Evolutionary conservation across 768 basidiomycete genomes (phyloP), one percentile per base, ranked within the genome.

Genomic region (Mycena capillaripes): DNA sequence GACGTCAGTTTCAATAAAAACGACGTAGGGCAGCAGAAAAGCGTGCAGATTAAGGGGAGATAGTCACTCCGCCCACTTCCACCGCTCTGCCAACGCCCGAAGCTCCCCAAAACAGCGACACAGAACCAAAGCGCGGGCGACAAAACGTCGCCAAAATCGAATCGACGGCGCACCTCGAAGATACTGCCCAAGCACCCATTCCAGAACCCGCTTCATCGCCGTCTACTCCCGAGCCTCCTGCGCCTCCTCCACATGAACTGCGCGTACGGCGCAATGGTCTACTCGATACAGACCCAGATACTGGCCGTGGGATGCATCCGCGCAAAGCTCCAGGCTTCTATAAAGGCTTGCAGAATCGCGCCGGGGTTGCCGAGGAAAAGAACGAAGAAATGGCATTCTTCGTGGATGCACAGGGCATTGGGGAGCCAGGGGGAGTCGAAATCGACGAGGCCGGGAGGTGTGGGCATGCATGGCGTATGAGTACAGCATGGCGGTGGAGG

Each of bases 21-120:
- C n/a, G 74, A 76, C 17, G 55, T 59, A 1, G 46, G 76, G 29
- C 64, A 65, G 59, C 76, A 69, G 23, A 76, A 76, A 46, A 75
- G 42, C 53, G 70, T 74, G 48, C 71, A 69, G 70, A 78, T 81
- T 77, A 80, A 81, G 76, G 79, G 78, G 78, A 79, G 78, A 36
- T 16, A 2, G 48, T 59, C 69, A 70, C 5, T 59, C 62, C 69
- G 23, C 69, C 69, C 40, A 46, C 56, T 64, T 32, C 69, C 55
- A 12, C 14, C 5, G 44, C 69, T 65, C 55, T 55, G 27, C 16
- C 25, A 27, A 17, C 29, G 2, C 61, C 69, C 11, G 61, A 56
- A 29, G 19, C 42, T 3, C 52, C 60, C 29, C n/a, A 60, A 19
- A 3, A 19, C 68, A 27, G 62, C 34, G 40, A 19, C 36, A 14